Evolutionary conservation across 23 red algal genomes (phyloP).

Genomic region (Agarophyton chilense): DNA sequence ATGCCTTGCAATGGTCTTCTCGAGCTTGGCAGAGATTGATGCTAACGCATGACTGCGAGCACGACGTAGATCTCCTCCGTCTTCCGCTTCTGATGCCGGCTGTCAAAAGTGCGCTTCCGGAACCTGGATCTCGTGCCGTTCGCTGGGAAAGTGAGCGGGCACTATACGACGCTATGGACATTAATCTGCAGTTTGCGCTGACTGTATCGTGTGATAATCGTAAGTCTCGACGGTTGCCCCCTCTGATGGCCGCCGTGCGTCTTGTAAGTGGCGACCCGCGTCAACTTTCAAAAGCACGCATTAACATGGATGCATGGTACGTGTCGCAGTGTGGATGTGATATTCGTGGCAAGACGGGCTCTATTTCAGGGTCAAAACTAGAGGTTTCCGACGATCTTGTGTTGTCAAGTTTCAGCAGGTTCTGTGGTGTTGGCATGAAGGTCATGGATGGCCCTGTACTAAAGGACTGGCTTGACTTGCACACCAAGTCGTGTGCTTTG

Average conservation of each 20-base stretch:
- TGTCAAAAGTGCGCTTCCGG: conserved; percentile 10
- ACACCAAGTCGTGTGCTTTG: background rate
- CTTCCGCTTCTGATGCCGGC: conserved; percentile 1
- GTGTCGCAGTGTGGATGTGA: conserved; percentile 20
- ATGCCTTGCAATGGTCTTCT: conserved; percentile 14
- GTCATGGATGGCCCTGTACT: background rate
- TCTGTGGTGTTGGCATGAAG: background rate
- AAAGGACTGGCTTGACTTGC: conserved; percentile 13
- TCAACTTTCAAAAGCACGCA: background rate
- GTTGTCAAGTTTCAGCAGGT: background rate
- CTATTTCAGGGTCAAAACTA: background rate
- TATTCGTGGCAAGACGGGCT: background rate
- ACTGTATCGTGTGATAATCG: background rate
- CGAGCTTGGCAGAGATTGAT: conserved; percentile 16
- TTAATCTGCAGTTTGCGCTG: conserved; percentile 3
- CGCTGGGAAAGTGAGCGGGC: conserved; percentile 28
- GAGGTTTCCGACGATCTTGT: background rate
- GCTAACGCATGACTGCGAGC: background rate
- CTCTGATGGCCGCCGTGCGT: background rate
- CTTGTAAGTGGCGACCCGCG: conserved; percentile 3
- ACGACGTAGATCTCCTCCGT: background rate
- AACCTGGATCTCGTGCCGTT: background rate
- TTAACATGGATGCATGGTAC: background rate
- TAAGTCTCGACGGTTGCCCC: conserved; percentile 9
- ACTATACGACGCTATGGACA: background rate